phyloP scores from a whole-genome alignment of 75 land plant species.

The Larix kaempferi region DNA sequence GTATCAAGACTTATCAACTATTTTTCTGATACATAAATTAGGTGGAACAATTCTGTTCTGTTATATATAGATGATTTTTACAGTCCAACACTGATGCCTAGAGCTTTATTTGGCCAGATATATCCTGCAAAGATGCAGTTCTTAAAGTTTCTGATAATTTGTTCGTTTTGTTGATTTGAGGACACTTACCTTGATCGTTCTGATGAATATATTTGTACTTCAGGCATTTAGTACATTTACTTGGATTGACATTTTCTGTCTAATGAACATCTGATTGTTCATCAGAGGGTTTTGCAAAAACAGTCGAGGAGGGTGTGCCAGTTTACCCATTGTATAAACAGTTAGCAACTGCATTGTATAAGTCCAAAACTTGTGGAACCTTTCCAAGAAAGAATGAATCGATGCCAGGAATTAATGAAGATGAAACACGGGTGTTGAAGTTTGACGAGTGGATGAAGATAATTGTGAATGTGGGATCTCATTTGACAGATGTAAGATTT shows the following conservation, averaged over 20 bases:
- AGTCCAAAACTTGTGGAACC: slow-evolving; percentile 27
- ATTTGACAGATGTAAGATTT: slow-evolving; percentile 33
- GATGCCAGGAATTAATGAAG: slow-evolving; percentile 12
- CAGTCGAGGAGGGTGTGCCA: slow-evolving; percentile 32
- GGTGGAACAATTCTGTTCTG: too few relatives aligned
- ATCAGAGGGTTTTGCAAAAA: neutral
- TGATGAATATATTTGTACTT: neutral
- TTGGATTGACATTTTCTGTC: neutral
- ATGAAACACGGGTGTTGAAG: slow-evolving; percentile 18
- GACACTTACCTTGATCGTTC: neutral
- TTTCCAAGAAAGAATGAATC: slow-evolving; percentile 15
- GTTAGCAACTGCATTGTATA: slow-evolving; percentile 37
- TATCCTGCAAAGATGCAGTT: too few relatives aligned
- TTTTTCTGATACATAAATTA: too few relatives aligned
- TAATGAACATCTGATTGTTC: neutral
- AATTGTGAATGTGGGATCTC: slow-evolving; percentile 33
- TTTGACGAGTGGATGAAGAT: slow-evolving; percentile 34
- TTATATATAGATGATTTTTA: too few relatives aligned
- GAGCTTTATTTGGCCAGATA: too few relatives aligned
- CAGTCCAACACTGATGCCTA: too few relatives aligned
- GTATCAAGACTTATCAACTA: too few relatives aligned
- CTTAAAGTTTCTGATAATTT: neutral
- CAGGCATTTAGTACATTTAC: neutral
- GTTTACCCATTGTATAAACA: slow-evolving; percentile 56
- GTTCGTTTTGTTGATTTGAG: neutral